Conservation (phyloP, 495 filamentous ascomycete species). For the Cladorrhinum samala region DNA sequence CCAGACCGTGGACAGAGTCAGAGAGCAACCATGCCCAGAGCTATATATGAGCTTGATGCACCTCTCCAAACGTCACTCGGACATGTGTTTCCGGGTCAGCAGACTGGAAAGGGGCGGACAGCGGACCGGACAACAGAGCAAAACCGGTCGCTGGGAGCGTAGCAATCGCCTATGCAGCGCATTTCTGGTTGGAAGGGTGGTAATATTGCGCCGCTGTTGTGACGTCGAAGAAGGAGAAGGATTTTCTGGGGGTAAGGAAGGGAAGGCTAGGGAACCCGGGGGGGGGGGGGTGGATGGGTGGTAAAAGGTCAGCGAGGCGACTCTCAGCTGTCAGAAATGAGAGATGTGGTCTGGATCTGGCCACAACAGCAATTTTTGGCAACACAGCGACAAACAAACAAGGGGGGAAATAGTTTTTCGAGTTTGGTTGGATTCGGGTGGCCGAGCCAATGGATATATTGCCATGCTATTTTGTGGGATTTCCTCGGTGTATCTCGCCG, state of each 20-base stretch:
- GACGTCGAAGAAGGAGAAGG: conserved; percentile 4
- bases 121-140: conserved; percentile 7
- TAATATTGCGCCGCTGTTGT: conserved; percentile 9
- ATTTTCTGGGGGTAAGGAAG: conserved; percentile 8
- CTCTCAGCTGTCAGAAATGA: not conserved
- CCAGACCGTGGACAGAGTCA: conserved; percentile 14
- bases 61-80: conserved; percentile 10
- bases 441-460: conserved; percentile 22
- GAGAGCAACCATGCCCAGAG: conserved; percentile 3
- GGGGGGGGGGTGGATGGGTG: conserved; percentile 4
- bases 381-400: conserved; percentile 9
- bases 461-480: conserved; percentile 9
- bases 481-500: conserved; percentile 9
- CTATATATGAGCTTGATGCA: conserved; percentile 16
- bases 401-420: no score
- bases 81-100: conserved; percentile 14
- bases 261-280: conserved; percentile 4
- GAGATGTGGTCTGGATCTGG: not conserved
- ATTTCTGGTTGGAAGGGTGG: conserved; percentile 17
- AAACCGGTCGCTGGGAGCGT: conserved; percentile 16
- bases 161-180: conserved; percentile 24
- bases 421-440: conserved; percentile 16
- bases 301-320: not conserved
- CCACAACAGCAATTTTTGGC: conserved; percentile 17
- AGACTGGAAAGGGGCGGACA: conserved; percentile 3